These are phyloP conservation scores for Coemansia erecta DNA, from an alignment of 192 early-diverging fungal species.

Conservation along the genomic window DNA sequence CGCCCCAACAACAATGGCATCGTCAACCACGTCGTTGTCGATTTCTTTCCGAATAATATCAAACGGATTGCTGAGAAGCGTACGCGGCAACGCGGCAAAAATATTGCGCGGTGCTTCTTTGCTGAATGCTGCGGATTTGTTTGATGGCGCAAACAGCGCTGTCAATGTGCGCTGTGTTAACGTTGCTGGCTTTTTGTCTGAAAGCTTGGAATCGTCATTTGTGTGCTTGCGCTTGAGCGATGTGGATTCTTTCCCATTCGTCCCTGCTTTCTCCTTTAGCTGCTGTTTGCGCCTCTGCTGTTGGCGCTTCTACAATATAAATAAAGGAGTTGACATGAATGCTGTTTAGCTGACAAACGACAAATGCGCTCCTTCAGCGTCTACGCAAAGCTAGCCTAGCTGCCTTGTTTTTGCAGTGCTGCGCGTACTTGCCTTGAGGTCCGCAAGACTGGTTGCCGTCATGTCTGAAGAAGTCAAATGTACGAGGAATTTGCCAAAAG, in stretches of 20 bases:
- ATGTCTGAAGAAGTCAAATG: neutral
- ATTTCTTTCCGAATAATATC: constrained; percentile 35
- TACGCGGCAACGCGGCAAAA: constrained; percentile 42
- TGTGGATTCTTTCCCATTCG: too few species aligned
- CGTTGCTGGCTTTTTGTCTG: constrained; percentile 1
- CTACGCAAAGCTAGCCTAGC: too few species aligned
- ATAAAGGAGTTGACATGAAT: too few species aligned
- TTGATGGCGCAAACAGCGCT: neutral
- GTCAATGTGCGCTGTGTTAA: constrained; percentile 7
- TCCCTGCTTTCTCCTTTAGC: constrained; percentile 7
- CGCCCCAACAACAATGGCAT: constrained; percentile 19
- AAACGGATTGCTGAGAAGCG: constrained; percentile 31
- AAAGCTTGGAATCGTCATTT: neutral
- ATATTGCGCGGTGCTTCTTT: constrained; percentile 4
- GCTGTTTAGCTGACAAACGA: neutral
- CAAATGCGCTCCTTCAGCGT: neutral
- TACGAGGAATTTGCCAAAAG: too few species aligned
- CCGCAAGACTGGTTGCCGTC: constrained; percentile 9
- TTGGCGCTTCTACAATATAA: constrained; percentile 25
- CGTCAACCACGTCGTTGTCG: neutral
- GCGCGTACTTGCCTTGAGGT: constrained; percentile 1
- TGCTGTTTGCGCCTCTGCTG: constrained; percentile 30
- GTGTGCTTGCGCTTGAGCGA: constrained; percentile 29
- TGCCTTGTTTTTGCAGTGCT: neutral
- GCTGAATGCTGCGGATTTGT: neutral